Conservation (phyloP, 202 grass and related monocot genomes). For the Panicum hallii region DNA sequence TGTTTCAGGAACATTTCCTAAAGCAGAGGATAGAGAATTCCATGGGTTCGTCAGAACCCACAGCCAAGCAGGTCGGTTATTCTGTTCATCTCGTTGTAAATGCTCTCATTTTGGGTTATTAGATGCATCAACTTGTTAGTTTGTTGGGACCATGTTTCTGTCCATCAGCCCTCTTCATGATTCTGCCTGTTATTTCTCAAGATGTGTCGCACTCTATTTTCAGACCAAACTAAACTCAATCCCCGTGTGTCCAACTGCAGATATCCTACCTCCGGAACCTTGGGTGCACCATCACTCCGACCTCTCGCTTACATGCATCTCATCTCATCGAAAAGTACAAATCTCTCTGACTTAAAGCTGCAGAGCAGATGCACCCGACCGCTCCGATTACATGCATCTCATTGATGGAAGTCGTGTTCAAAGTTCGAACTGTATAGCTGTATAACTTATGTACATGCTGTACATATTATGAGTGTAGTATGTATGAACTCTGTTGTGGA, state of each 20-base stretch:
- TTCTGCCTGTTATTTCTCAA: constrained; percentile 2
- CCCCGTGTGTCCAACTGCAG: constrained; percentile 35
- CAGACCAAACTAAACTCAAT: background rate
- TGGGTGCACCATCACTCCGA: constrained; percentile 82
- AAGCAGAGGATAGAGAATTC: constrained; percentile 97
- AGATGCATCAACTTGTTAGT: constrained; percentile 14
- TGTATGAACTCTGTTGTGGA: background rate
- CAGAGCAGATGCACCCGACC: background rate
- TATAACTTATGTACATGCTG: constrained; percentile 20
- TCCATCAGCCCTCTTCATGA: background rate
- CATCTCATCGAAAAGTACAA: constrained; percentile 96
- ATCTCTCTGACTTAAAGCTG: constrained; percentile 59
- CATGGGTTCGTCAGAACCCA: constrained; percentile 91
- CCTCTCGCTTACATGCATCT: constrained; percentile 82
- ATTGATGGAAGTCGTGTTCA: background rate
- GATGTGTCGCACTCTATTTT: background rate
- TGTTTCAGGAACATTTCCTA: constrained; percentile 94
- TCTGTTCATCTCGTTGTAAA: background rate
- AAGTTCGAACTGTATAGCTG: background rate
- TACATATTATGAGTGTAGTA: constrained; percentile 18
- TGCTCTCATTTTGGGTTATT: background rate
- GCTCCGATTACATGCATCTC: background rate
- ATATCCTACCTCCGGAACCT: constrained; percentile 89
- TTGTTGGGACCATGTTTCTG: background rate
- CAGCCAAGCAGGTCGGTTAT: constrained; percentile 79